These are phyloP conservation scores for Aspergillus eucalypticola DNA, from an alignment of 2,329 filamentous ascomycete genomes.

Conservation along the genomic window DNA sequence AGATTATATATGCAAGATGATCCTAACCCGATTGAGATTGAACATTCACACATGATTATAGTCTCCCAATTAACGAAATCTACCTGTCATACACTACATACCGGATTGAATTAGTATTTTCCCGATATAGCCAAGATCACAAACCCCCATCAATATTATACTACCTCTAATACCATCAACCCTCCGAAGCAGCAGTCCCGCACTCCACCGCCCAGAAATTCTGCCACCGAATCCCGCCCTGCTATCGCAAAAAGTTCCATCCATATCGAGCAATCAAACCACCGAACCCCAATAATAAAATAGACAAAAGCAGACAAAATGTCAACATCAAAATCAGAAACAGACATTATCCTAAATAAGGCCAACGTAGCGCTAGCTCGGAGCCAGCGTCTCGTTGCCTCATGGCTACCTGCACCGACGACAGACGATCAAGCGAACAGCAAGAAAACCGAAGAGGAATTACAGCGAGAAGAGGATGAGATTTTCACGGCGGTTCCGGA, in stretches of 20 bases:
- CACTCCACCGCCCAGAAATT: background rate
- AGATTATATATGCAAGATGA: no score
- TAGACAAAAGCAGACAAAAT: background rate
- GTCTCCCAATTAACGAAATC: no score
- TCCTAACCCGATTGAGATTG: no score
- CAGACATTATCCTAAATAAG: constrained; percentile 58
- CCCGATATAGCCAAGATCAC: no score
- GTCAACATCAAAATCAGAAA: constrained; percentile 43
- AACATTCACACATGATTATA: no score
- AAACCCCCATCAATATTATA: background rate
- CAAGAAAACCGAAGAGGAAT: constrained; percentile 46
- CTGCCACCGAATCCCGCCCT: constrained; percentile 14
- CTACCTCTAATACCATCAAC: background rate
- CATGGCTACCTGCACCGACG: constrained; percentile 56
- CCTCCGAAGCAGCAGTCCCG: background rate
- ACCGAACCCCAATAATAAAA: background rate
- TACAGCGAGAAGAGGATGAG: constrained; percentile 55
- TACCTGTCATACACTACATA: no score
- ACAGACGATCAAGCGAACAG: constrained; percentile 37
- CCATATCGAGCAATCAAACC: background rate
- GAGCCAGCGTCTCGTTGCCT: constrained; percentile 56
- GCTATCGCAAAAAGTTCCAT: constrained; percentile 13
- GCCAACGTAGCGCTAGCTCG: constrained; percentile 56
- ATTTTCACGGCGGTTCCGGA: constrained; percentile 56
- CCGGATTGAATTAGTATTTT: no score